Evolutionary conservation across 441 rosid species (phyloP).

Genomic region (Gossypium davidsonii): DNA sequence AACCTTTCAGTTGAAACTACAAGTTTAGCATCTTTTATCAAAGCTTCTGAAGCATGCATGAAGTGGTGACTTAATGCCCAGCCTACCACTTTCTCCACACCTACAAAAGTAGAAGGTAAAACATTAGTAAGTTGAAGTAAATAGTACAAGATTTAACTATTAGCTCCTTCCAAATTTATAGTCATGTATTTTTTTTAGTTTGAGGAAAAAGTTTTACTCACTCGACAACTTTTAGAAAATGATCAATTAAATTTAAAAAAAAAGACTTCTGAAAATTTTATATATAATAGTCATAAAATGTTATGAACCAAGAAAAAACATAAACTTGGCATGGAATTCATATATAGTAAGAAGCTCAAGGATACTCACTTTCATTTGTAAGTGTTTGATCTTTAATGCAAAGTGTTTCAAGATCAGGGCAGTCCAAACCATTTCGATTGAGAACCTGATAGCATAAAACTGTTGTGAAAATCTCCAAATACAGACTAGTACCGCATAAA

Average conservation of each 20-base stretch:
- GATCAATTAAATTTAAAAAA: neutral
- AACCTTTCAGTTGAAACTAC: slow-evolving; percentile 76
- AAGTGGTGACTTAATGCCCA: slow-evolving; percentile 86
- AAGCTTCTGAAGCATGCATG: slow-evolving; percentile 61
- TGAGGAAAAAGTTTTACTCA: neutral
- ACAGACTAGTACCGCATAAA: neutral
- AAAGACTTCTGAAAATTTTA: neutral
- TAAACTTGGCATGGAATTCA: neutral
- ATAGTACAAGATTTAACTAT: neutral
- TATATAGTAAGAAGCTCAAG: neutral
- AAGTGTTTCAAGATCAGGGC: slow-evolving; percentile 71
- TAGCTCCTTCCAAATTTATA: neutral
- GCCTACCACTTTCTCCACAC: slow-evolving; percentile 90
- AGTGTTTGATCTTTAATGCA: slow-evolving; percentile 77
- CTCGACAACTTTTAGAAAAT: neutral
- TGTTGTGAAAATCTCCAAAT: slow-evolving; percentile 25
- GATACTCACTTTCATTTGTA: slow-evolving; percentile 63
- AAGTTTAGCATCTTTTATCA: slow-evolving; percentile 59
- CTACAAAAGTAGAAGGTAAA: slow-evolving; percentile 26
- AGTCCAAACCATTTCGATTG: slow-evolving; percentile 54
- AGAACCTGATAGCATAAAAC: slow-evolving; percentile 31
- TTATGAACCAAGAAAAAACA: neutral
- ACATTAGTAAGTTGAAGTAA: slow-evolving; percentile 14
- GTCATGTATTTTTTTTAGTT: neutral
- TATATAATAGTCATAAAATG: neutral